phyloP scores from a whole-genome alignment of 2,329 filamentous ascomycete genomes.

The Aureobasidium sp. region DNA sequence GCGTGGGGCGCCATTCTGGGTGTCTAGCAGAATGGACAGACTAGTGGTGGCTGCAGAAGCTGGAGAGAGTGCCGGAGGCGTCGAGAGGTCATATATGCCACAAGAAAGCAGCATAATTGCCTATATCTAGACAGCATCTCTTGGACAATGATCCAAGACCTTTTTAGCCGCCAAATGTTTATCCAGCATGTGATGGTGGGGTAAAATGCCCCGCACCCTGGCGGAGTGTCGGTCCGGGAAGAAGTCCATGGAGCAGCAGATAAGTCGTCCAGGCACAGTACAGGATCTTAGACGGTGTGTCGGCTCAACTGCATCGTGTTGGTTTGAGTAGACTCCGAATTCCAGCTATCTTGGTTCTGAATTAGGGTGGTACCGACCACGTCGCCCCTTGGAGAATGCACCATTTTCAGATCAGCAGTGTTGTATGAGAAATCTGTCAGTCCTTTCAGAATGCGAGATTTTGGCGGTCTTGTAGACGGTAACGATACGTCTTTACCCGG shows the following conservation, averaged over 20 bases:
- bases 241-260: too few relatives aligned
- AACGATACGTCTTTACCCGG: not conserved
- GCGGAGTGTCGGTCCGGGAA: not conserved
- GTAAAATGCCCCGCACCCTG: not conserved
- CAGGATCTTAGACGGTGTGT: not conserved
- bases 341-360: not conserved
- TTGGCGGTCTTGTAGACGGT: not conserved
- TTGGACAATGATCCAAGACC: not conserved
- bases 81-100: not conserved
- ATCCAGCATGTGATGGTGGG: conserved; percentile 4
- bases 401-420: not conserved
- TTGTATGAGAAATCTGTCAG: not conserved
- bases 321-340: not conserved
- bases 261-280: too few relatives aligned
- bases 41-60: not conserved
- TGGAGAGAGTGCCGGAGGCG: not conserved
- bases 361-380: not conserved
- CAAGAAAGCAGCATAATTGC: conserved; percentile 1
- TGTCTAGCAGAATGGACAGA: too few relatives aligned
- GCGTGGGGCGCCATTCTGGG: conserved; percentile 7
- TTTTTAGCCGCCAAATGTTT: conserved; percentile 5
- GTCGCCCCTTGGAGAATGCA: not conserved
- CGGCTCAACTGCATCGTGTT: not conserved
- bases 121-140: not conserved
- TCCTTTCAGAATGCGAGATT: too few relatives aligned